Evolutionary conservation across 495 filamentous ascomycete species (phyloP).

Genomic region (Penicillium verhagenii): DNA sequence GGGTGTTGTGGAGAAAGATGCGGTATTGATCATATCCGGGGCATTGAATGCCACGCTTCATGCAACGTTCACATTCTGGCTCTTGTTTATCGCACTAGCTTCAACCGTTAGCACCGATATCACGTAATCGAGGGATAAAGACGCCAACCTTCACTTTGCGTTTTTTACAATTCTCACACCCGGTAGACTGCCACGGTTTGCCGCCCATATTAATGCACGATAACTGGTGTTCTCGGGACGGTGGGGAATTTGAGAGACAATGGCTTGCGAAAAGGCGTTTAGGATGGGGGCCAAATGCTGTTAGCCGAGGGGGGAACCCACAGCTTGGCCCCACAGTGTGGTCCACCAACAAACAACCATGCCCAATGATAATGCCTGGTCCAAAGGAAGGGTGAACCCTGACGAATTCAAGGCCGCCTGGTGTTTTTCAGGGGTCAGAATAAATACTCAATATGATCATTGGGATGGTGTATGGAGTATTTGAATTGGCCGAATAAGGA

Average conservation of each 20-base stretch:
- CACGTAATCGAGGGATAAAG: neutral
- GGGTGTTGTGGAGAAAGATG: neutral
- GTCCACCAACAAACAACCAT: neutral
- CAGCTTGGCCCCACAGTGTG: neutral
- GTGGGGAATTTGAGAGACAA: neutral
- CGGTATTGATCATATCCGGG: neutral
- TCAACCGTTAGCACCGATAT: neutral
- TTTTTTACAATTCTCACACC: neutral
- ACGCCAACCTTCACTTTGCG: constrained; percentile 1
- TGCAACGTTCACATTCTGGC: constrained; percentile 1
- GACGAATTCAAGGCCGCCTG: neutral
- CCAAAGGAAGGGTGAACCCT: neutral
- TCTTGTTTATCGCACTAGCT: constrained; percentile 3
- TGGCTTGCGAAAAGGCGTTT: neutral
- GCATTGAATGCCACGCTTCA: constrained; percentile 1
- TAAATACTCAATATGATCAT: too few relatives aligned
- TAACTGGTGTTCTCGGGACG: neutral
- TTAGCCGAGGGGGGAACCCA: neutral
- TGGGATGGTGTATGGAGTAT: too few relatives aligned
- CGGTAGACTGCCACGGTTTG: constrained; percentile 3
- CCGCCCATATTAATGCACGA: neutral
- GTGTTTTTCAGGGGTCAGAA: neutral
- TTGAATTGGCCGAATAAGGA: too few relatives aligned
- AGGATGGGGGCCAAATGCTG: neutral
- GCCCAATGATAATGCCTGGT: neutral